Evolutionary conservation across 2,329 filamentous ascomycete species (phyloP), one percentile per base, ranked within the genome.

Genomic region (Fusarium lyarnte): DNA sequence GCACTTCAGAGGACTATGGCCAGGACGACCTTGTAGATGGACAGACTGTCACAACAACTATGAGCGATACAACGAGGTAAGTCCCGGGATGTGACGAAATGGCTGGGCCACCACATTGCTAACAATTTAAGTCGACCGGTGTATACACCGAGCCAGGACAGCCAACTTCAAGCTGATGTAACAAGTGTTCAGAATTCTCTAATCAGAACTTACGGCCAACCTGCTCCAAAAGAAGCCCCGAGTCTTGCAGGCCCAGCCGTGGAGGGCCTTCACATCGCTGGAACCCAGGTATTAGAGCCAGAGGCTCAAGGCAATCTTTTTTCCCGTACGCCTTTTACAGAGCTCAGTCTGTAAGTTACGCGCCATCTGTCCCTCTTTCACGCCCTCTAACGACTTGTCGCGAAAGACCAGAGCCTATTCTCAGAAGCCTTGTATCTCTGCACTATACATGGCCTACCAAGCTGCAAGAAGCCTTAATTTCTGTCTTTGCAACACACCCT

Each of bases 201-300:
- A 7, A 13, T 17, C 9, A 17, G 11, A 9, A 8, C 3, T n/a
- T 17, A 12, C 21, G 14, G 8, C 21, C 21, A 19, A 1, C 12
- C 7, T 23, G 1, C 10, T 1, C 2, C 3, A 3, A 16, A 17
- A 6, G 5, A 4, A 29, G 10, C 3, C 1, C 3, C 10, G 3
- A 2, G 0, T 2, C 0, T 12, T 4, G 0, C 14, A 23, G 7
- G 3, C 2, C 6, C 2, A 9, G 2, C 3, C 3, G 2, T 13
- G 8, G 27, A 13, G 4, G 27, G 7, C 21, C 8, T 6, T 2
- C 2, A 2, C 0, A 31, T 31, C 2, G 7, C 21, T 2, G 45
- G 17, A 0, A 17, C 6, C 1, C 5, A 9, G 5, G 46, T 29
- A 29, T 3, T 29, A 29, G 27, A 29, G 27, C 27, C 27, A 29